phyloP scores from a whole-genome alignment of 139 green algal species.

The Mesotaenium endlicherianum region DNA sequence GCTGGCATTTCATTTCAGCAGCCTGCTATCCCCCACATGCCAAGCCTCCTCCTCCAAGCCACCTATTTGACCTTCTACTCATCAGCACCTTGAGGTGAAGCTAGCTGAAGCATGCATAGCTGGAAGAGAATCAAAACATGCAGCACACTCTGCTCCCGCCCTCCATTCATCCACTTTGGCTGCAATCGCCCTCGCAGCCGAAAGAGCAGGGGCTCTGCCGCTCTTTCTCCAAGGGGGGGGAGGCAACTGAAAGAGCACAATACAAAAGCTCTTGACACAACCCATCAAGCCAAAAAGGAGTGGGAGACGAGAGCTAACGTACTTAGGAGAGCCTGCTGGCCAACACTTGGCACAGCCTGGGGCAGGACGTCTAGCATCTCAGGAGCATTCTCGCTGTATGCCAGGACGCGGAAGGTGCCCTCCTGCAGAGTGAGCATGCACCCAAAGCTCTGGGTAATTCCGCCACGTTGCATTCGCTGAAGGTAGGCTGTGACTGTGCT shows the following conservation, averaged over 20 bases:
- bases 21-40: too few relatives aligned
- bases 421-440: conserved; percentile 48
- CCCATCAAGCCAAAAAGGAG: not conserved
- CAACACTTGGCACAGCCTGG: conserved; percentile 41
- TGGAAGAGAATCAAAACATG: too few relatives aligned
- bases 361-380: conserved; percentile 45
- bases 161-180: too few relatives aligned
- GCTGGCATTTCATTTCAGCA: too few relatives aligned
- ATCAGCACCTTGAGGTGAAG: too few relatives aligned
- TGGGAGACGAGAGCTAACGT: not conserved
- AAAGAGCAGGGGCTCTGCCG: too few relatives aligned
- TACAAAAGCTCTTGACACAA: not conserved
- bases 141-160: too few relatives aligned
- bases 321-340: conserved; percentile 21
- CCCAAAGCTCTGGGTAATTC: conserved; percentile 38
- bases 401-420: conserved; percentile 37
- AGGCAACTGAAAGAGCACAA: not conserved
- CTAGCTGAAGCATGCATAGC: too few relatives aligned
- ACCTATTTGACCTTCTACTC: too few relatives aligned
- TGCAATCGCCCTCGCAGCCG: too few relatives aligned
- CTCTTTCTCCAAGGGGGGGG: not conserved
- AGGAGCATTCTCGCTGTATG: conserved; percentile 44
- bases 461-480: conserved; percentile 48
- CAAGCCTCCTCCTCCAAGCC: too few relatives aligned
- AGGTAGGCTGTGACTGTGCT: conserved; percentile 43